Percentiles rank a stretch among this genome's conserved stretches.
These are phyloP conservation scores for Colletotrichum scovillei DNA, from an alignment of 2,329 filamentous ascomycete genomes.

Conservation along the genomic window DNA sequence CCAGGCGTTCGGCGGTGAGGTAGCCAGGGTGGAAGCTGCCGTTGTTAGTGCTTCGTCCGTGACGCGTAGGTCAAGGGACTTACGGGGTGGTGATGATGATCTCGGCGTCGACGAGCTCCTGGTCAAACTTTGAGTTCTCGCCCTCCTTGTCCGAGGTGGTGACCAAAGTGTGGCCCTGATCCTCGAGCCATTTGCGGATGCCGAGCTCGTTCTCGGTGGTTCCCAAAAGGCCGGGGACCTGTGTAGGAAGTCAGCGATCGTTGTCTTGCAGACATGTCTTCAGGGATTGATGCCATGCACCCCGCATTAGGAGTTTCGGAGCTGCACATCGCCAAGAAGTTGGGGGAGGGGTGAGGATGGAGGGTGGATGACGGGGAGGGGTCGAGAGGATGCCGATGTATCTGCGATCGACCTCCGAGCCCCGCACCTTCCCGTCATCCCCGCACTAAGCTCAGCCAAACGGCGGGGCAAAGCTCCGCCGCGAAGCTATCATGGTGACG, in stretches of 20 bases:
- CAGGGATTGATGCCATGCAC: conserved; percentile 27
- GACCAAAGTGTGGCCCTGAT: conserved; percentile 93
- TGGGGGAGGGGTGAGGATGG: neutral
- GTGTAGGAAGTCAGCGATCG: conserved; percentile 28
- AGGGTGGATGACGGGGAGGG: no score
- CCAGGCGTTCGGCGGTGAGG: conserved; percentile 94
- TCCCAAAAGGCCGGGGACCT: conserved; percentile 86
- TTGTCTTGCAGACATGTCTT: neutral
- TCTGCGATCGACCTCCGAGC: conserved; percentile 36
- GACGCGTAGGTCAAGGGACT: conserved; percentile 38
- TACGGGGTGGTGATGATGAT: conserved; percentile 99
- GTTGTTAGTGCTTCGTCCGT: neutral
- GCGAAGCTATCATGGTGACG: conserved; percentile 32
- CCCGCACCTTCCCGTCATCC: conserved; percentile 34
- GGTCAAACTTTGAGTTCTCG: conserved; percentile 91
- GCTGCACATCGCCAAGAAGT: conserved; percentile 16
- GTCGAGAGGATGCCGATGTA: conserved; percentile 32
- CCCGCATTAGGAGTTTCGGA: conserved; percentile 33
- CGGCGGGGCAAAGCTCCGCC: conserved; percentile 28
- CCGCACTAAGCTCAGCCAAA: conserved; percentile 22
- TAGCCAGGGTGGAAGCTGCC: conserved; percentile 96
- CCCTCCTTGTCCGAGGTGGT: conserved; percentile 99
- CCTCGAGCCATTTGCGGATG: conserved; percentile 96
- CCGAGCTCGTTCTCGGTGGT: conserved; percentile 99
- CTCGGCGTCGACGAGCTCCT: conserved; percentile 96